phyloP scores from a whole-genome alignment of 192 early-diverging fungal genomes.

The Piromyces finnis region DNA sequence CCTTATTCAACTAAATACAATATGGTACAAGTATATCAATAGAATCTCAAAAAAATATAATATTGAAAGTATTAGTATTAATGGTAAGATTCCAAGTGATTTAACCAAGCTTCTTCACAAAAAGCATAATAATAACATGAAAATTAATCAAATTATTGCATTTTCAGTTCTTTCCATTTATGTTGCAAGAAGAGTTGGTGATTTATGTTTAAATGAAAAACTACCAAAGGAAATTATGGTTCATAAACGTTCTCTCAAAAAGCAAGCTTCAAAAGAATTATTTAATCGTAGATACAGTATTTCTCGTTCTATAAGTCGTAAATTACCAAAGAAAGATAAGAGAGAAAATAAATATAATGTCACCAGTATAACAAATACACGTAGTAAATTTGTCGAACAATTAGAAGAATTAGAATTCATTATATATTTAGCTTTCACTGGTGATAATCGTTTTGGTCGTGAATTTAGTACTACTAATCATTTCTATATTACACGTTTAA shows the following conservation, averaged over 20 bases:
- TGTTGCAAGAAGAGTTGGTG: neutral
- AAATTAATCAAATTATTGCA: neutral
- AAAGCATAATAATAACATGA: neutral
- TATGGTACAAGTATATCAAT: neutral
- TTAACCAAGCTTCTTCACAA: neutral
- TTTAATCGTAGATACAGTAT: neutral
- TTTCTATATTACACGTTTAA: neutral
- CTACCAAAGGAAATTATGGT: neutral
- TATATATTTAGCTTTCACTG: conserved; percentile 12
- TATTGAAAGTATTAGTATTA: neutral
- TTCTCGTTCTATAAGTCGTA: neutral
- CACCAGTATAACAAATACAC: neutral
- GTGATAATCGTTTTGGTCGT: conserved; percentile 14
- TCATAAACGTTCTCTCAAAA: neutral
- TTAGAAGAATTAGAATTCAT: conserved; percentile 3
- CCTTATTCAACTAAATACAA: neutral
- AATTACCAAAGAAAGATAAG: neutral
- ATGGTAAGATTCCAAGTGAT: neutral
- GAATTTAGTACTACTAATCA: conserved; percentile 3
- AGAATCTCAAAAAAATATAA: neutral
- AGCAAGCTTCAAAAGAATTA: neutral
- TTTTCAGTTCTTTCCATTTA: neutral
- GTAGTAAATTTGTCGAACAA: neutral
- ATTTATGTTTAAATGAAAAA: neutral
- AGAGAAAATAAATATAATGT: neutral